Conservation (phyloP, 2,329 filamentous ascomycete species). For the Penicillium concentricum region DNA sequence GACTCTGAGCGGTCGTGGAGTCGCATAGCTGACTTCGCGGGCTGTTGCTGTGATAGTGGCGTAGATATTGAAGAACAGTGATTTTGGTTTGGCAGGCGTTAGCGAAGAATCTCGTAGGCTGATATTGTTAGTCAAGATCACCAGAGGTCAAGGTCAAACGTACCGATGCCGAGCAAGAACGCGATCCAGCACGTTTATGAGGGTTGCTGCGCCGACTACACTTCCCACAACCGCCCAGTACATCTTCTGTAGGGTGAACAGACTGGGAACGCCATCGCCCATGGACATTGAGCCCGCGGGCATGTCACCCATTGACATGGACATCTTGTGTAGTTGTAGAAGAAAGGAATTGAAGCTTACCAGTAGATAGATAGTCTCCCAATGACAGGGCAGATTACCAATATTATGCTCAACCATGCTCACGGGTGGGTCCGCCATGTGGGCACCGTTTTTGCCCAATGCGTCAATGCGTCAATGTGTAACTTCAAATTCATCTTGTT, state of each 20-base stretch:
- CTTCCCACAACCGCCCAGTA: constrained; percentile 54
- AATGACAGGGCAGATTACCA: constrained; percentile 3
- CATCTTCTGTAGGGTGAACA: constrained; percentile 51
- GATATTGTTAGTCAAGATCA: neutral
- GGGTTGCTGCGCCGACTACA: constrained; percentile 34
- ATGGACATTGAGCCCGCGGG: constrained; percentile 43
- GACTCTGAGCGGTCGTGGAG: constrained; percentile 38
- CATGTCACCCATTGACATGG: constrained; percentile 28
- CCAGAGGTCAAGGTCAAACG: constrained; percentile 3
- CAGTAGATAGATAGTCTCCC: neutral
- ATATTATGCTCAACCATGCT: constrained; percentile 8
- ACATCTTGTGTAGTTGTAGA: constrained; percentile 12
- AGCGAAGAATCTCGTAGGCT: constrained; percentile 48
- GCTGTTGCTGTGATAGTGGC: constrained; percentile 56
- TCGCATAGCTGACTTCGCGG: constrained; percentile 54
- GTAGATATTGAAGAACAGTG: constrained; percentile 46
- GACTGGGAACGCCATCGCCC: constrained; percentile 44
- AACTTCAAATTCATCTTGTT: neutral
- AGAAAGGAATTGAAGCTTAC: neutral
- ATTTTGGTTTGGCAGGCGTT: constrained; percentile 56
- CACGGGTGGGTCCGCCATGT: constrained; percentile 1
- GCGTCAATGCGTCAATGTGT: neutral
- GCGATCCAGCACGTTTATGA: constrained; percentile 47
- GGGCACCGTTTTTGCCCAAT: neutral
- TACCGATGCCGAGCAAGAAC: constrained; percentile 52